Evolutionary conservation across 306 rosid genomes (phyloP), one percentile per base, ranked within the genome.

Genomic region (Vigna trinervia): DNA sequence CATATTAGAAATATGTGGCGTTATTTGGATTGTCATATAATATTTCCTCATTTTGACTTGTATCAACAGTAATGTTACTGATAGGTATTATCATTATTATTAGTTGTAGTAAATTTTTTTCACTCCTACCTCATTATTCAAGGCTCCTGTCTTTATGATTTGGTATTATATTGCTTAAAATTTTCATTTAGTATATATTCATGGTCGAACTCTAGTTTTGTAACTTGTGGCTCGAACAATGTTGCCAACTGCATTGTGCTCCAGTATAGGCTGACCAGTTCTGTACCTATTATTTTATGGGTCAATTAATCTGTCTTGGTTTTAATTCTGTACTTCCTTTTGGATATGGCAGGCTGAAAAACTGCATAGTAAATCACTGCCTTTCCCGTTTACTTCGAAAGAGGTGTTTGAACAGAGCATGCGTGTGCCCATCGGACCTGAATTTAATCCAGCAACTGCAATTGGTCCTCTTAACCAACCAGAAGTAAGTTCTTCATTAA

Each of bases 361-460:
- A 78, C 97, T 95, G 43, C 91, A 85, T 73, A 84, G 92, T 38
- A 88, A 85, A 76, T 50, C 85, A 6, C 62, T 95, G 73, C 97
- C 98, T 57, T 92, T 32, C 83, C 98, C 98, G 11, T 95, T 80
- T 77, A 86, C 97, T 34, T 90, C 93, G 68, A 87, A 84, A 71
- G 97, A 89, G 70, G 89, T 88, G 50, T 95, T 81, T 79, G 92
- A 95, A 56, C 96, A 89, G 86, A 92, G 91, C 82, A 86, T 89
- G 68, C 96, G 97, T 62, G 75, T 88, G 87, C 98, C 98, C 54
- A 80, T 95, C 13, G 98, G 97, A 79, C 97, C 98, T n/a, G 98
- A 95, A 73, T 90, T 80, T 80, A 95, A 92, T 86, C 98, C 98
- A 1, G 88, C 93, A 75, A 86, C 86, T 17, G 79, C 88, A 4